Evolutionary conservation across 1,284 basidiomycete species (phyloP).

Genomic region (Fistulinella cinereoalba): DNA sequence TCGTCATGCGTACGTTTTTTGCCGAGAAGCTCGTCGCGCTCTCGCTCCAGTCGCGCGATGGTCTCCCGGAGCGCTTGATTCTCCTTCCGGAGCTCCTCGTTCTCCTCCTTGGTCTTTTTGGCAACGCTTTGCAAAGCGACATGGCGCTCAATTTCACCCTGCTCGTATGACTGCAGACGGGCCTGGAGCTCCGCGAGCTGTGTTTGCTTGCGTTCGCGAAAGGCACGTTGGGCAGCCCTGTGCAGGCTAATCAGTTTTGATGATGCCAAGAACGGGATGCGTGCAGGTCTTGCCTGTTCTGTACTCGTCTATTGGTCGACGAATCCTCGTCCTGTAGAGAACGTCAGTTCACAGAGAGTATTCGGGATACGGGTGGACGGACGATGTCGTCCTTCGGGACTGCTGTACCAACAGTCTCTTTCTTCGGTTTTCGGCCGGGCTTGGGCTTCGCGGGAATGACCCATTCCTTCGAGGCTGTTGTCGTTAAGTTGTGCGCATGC

Average conservation of each 20-base stretch:
- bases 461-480: conserved; percentile 84
- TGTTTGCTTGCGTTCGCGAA: conserved; percentile 86
- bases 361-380: conserved; percentile 16
- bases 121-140: conserved; percentile 83
- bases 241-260: conserved; percentile 9
- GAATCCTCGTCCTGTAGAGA: conserved; percentile 43
- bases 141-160: conserved; percentile 87
- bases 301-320: conserved; percentile 62
- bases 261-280: background rate
- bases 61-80: conserved; percentile 61
- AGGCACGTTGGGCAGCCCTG: conserved; percentile 88
- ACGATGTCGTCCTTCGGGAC: conserved; percentile 49
- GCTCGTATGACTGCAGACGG: conserved; percentile 82
- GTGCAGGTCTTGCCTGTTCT: conserved; percentile 59
- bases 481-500: conserved; percentile 3
- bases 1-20: conserved; percentile 58
- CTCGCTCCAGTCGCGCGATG: conserved; percentile 50
- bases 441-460: conserved; percentile 86
- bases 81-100: conserved; percentile 66
- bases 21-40: conserved; percentile 34
- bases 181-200: conserved; percentile 90
- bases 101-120: conserved; percentile 86
- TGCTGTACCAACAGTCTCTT: conserved; percentile 43
- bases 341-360: conserved; percentile 9
- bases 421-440: conserved; percentile 87